Evolutionary conservation across 257 asterid species (phyloP), one percentile per base, ranked within the genome.

Genomic region (Fraxinus anomala): DNA sequence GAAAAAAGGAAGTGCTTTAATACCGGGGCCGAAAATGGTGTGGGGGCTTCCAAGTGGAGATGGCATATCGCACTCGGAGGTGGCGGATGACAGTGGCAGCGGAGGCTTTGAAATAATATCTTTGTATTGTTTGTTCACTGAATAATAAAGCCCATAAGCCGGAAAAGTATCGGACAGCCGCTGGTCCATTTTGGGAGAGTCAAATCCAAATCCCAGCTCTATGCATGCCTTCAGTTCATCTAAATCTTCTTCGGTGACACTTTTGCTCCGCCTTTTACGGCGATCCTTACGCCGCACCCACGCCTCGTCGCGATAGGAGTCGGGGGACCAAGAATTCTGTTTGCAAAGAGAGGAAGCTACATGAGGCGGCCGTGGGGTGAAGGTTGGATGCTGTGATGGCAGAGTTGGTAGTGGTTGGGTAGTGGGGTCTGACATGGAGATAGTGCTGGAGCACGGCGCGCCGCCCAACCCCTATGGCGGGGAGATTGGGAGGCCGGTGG

Each of bases 251-350:
- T 91, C 96, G 68, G 96, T 92, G 72, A 92, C 89, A 80, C 93
- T 89, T 84, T 81, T 77, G 85, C 89, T 86, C 39, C 87, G 83
- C 54, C 89, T 79, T 0, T 49, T 72, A 5, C 86, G 80, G 76
- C 89, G 89, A 14, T 72, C 87, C 80, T 88, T 89, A 81, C 85
- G 87, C 78, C 91, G 78, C 23, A 83, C 89, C 96, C 97, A 92
- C 68, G 90, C 96, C 91, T 91, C 91, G 30, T 92, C 90, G 61
- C 93, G 93, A 78, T 71, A 82, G 33, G 76, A 74, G 72, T 91
- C 97, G 5, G 92, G 90, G 0, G 97, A 92, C 97, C 96, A 92
- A 0, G 96, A 87, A 28, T 84, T 91, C 77, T 89, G 91, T 74
- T 89, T 92, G 87, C 75, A 82, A 73, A 91, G 61, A 8, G 89